These are phyloP conservation scores for barrel medic (Medicago truncatula) DNA, from an alignment of 306 rosid genomes.

Conservation along the genomic window MtrunA17r5.0-ANR NC_053047.1:39431001-39431500, in stretches of 20 bases:
- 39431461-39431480: too few relatives aligned
- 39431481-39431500: too few relatives aligned
- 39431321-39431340: neutral
- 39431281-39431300: neutral
- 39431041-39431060: constrained; percentile 35
- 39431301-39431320: neutral
- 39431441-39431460: neutral
- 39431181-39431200: neutral
- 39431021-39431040: neutral
- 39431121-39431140: constrained; percentile 25
- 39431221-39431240: constrained; percentile 3
- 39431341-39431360: constrained; percentile 33
- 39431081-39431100: neutral
- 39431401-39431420: neutral
- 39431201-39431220: neutral
- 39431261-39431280: constrained; percentile 1
- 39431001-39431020: too few relatives aligned
- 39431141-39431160: constrained; percentile 46
- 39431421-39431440: neutral
- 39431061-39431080: neutral
- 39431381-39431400: constrained; percentile 15
- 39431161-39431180: constrained; percentile 9
- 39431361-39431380: constrained; percentile 13
- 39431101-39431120: constrained; percentile 32
- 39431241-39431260: neutral